These are phyloP conservation scores for Cyclotella distinguenda DNA, from an alignment of 108 stramenopile genomes.

Conservation along the genomic window DNA sequence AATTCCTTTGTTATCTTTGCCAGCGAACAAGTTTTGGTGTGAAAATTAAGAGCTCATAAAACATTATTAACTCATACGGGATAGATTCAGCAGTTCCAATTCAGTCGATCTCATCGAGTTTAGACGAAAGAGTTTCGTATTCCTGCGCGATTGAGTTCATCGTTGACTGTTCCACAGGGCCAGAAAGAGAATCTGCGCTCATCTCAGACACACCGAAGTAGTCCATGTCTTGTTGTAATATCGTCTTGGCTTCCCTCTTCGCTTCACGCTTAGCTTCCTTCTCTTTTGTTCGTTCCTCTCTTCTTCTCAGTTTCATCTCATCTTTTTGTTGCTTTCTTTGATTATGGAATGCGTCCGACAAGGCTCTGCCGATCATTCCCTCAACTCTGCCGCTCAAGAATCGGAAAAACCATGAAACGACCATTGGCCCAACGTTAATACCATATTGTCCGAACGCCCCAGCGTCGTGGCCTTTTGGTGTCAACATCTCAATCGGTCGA, in stretches of 20 bases:
- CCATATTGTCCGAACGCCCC: conserved; percentile 66
- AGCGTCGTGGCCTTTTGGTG: conserved; percentile 47
- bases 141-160: not conserved
- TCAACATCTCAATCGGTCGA: conserved; percentile 73
- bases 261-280: conserved; percentile 11
- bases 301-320: conserved; percentile 31
- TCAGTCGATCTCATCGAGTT: conserved; percentile 13
- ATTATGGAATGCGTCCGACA: conserved; percentile 57
- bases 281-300: conserved; percentile 38
- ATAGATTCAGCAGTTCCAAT: not conserved
- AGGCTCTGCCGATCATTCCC: conserved; percentile 61
- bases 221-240: no score
- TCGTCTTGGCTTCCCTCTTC: conserved; percentile 1
- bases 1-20: no score
- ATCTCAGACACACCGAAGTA: no score
- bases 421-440: conserved; percentile 86
- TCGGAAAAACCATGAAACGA: conserved; percentile 73
- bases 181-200: not conserved
- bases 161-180: not conserved
- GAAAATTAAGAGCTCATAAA: no score
- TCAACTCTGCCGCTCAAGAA: conserved; percentile 64
- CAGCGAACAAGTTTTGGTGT: no score
- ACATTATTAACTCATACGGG: no score
- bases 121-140: not conserved
- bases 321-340: conserved; percentile 42